Base-by-base conservation (phyloP, 2,329 filamentous ascomycete species). In the Talaromyces sp. region DNA sequence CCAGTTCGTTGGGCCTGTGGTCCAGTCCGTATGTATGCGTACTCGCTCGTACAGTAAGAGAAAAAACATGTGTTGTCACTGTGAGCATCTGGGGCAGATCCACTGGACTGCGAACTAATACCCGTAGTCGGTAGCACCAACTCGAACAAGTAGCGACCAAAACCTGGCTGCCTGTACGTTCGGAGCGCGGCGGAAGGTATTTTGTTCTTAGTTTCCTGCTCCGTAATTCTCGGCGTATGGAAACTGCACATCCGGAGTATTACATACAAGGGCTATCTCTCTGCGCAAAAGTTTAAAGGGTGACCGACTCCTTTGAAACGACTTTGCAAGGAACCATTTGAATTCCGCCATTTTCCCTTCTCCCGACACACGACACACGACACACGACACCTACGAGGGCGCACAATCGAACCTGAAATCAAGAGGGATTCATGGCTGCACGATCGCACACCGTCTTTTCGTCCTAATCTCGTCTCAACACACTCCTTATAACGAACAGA, bases 181-280 rank as follows among this genome's bases (percentile, higher is more conserved):
- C 50, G 50, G 50, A 56, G 50, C 50, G 50, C 50, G 50, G 50
- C 50, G 50, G 50, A 56, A 19, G 50, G 7, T 35, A 37, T 56
- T 54, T 31, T 31, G 27, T 31, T 31, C 27, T 31, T 5, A 31
- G 22, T 22, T 22, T 22, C 22, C 27, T 31, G 27, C 27, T 31
- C 27, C 22, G 27, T 27, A 27, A 27, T 27, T 24, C 45, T 35
- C 27, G 50, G 50, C 27, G 33, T 19, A 33, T 33, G 49, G 50
- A 54, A 27, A 27, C 27, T 31, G 13, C 22, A 33, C 24, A 10
- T 47, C 19, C 45, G 27, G 5, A 31, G 27, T 31, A 31, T 31
- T 31, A 31, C 27, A 33, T 31, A 35, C 27, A 56, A 37, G 31
- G n/a, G 50, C 31, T 37, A 22, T 54, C 11, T 14, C 13, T 1